phyloP scores from a whole-genome alignment of 208 protist species.

The Leishmania major region DNA sequence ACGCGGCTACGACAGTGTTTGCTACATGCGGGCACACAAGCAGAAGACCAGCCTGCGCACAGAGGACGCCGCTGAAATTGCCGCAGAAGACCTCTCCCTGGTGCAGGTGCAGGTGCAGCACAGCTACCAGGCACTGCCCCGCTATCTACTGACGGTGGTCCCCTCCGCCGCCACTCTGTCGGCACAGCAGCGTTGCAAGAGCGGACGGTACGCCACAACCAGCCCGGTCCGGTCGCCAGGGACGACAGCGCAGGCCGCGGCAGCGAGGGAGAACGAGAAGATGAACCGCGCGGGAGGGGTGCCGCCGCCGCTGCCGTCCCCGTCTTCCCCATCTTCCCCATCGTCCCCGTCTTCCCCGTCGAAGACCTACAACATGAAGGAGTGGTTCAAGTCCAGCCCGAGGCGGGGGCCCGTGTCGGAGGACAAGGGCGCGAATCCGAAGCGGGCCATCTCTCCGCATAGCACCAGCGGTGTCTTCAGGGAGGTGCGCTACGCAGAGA shows the following conservation, averaged over 20 bases:
- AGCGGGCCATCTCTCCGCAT: not conserved
- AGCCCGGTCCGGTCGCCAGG: conserved; percentile 26
- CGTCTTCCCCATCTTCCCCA: not conserved
- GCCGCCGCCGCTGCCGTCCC: not conserved
- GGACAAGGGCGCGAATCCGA: not conserved
- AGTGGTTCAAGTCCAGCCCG: not conserved
- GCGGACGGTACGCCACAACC: conserved; percentile 4
- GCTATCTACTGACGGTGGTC: conserved; percentile 63
- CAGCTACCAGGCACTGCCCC: conserved; percentile 72
- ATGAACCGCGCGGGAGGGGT: not conserved
- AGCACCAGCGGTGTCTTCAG: not conserved
- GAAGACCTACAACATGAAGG: conserved; percentile 2
- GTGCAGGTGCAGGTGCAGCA: conserved; percentile 44
- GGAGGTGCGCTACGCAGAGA: not conserved
- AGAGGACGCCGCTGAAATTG: conserved; percentile 12
- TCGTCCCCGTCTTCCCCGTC: not conserved
- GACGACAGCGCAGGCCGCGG: conserved; percentile 7
- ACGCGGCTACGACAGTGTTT: conserved; percentile 54
- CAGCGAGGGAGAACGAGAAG: conserved; percentile 8
- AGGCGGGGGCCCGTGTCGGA: not conserved
- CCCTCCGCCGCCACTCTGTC: conserved; percentile 3
- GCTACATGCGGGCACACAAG: conserved; percentile 28
- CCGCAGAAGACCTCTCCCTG: conserved; percentile 12
- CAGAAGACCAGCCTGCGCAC: conserved; percentile 10
- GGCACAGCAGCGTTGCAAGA: not conserved